Base-by-base conservation (phyloP, 441 rosid genomes). In the Euphorbia neoarborescens region DNA sequence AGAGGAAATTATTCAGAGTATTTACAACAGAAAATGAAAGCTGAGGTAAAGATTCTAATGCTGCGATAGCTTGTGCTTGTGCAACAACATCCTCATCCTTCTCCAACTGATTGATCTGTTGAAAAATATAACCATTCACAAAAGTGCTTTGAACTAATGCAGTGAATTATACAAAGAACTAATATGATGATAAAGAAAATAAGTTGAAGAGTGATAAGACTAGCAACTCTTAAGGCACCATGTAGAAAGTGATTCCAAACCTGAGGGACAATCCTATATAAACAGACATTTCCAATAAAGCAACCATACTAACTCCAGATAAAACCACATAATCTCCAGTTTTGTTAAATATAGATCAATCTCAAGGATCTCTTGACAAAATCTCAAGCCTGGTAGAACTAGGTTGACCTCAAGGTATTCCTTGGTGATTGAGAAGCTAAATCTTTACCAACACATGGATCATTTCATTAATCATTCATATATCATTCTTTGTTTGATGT, bases 61-160 rank as follows among this genome's bases (percentile, higher is more conserved):
- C 86, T 34, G 86, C 73, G 44, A 95, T 85, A 61, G 99, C 97
- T 74, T 92, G 99, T 67, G 98, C 83, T 79, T 95, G 99, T 51
- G 98, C 98, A 76, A 92, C 90, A 81, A 95, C 98, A 84, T 95
- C 99, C 78, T 87, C 95, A 76, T 95, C 99, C 79, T 89, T 95
- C 90, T 95, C 99, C 77, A 92, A 70, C 76, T 92, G 93, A 83
- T 89, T 95, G 74, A 95, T 87, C 99, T 95, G 86, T 75, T 75
- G 40, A 77, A 77, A 32, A 72, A 77, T 50, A 75, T 65, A 75
- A 62, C 46, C 37, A 63, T 44, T 44, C 20, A 25, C 54, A 35
- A 66, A 64, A 1, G 70, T 57, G 59, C n/a, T 54, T 20, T 20
- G 53, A 62, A 32, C 54, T 38, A 6, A 30, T 20, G 28, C 17